These are phyloP conservation scores for Entomortierella chlamydospora DNA, from an alignment of 192 early-diverging fungal genomes.

Conservation along the genomic window DNA sequence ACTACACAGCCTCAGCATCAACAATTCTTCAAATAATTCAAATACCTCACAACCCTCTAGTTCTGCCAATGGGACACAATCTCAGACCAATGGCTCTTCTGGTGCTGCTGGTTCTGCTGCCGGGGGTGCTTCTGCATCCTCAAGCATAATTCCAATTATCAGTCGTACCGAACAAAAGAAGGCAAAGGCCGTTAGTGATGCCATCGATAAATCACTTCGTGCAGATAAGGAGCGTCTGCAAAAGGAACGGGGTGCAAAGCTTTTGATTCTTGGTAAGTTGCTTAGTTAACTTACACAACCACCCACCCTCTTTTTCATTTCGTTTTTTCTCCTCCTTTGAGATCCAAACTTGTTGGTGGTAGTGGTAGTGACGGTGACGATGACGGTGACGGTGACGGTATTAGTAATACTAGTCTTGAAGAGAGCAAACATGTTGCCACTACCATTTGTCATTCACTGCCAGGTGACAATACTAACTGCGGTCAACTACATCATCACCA, in stretches of 20 bases:
- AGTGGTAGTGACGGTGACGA: no score
- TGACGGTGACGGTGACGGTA: no score
- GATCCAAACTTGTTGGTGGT: no score
- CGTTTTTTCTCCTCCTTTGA: background rate
- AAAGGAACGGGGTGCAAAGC: constrained; percentile 50
- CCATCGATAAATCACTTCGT: constrained; percentile 36
- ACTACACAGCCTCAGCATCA: background rate
- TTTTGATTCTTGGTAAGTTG: constrained; percentile 52
- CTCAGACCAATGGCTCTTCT: constrained; percentile 20
- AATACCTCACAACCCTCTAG: background rate
- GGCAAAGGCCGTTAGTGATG: constrained; percentile 48
- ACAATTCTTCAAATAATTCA: background rate
- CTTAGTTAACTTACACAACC: constrained; percentile 1
- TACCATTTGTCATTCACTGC: no score
- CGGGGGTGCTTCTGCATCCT: background rate
- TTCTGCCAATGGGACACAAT: background rate
- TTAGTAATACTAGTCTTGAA: no score
- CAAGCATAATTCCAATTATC: background rate
- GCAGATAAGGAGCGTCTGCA: constrained; percentile 42
- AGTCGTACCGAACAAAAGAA: constrained; percentile 31
- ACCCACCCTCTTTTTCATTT: no score
- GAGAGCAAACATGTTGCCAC: no score
- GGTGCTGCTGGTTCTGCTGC: no score
- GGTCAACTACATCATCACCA: no score
- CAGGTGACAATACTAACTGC: no score